phyloP scores from a whole-genome alignment of 139 green algal species.

The Eudorina sp. region DNA sequence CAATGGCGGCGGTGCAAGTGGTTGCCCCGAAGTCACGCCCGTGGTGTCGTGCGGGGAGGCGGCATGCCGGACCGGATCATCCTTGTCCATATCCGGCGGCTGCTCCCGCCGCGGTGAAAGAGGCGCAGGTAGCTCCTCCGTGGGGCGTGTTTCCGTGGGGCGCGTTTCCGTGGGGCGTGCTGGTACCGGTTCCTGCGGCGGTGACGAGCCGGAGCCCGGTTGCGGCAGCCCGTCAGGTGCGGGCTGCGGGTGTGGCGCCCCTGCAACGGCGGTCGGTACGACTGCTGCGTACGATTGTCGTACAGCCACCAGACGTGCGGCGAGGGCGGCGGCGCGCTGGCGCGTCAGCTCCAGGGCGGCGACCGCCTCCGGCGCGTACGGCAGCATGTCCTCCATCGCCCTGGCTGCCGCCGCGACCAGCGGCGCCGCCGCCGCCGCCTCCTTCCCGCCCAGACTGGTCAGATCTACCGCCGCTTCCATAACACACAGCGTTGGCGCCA shows the following conservation, averaged over 20 bases:
- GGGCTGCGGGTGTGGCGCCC: neutral
- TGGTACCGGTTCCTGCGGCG: neutral
- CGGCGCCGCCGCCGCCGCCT: neutral
- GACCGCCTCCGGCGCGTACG: neutral
- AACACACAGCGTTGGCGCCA: neutral
- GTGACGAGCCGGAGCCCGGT: neutral
- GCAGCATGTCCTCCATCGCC: constrained; percentile 10
- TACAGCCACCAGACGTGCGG: neutral
- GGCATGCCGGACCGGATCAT: too few species aligned
- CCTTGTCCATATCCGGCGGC: too few species aligned
- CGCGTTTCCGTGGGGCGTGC: too few species aligned
- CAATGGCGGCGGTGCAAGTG: neutral
- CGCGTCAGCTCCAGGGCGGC: neutral
- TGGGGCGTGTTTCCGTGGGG: too few species aligned
- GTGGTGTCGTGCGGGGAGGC: too few species aligned
- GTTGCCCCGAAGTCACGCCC: too few species aligned
- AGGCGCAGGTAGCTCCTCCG: too few species aligned
- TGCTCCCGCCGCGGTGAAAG: too few species aligned
- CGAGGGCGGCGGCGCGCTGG: neutral
- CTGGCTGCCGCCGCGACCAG: neutral
- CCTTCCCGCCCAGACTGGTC: neutral
- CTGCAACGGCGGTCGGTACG: neutral
- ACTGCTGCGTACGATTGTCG: neutral
- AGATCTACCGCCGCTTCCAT: neutral
- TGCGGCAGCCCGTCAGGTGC: too few species aligned